Percentiles rank a stretch among this genome's conserved stretches.
Evolutionary conservation across 2,329 filamentous ascomycete species (phyloP).

Genomic region (Xylariomycetidae sp.): DNA sequence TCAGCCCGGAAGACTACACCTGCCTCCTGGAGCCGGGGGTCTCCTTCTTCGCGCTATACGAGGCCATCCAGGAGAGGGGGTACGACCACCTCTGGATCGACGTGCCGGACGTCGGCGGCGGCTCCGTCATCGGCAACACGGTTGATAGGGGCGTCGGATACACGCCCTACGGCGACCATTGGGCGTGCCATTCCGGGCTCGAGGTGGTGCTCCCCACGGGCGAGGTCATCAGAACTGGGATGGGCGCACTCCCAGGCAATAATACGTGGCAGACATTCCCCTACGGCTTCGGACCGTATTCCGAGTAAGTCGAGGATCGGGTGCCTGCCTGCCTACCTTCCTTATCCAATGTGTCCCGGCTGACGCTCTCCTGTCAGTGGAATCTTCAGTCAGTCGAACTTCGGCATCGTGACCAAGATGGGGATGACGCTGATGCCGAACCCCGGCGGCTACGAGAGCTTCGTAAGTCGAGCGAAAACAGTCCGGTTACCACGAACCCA

Average conservation of each 20-base stretch:
- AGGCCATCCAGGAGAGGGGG: conserved; percentile 34
- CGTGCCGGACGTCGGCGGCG: conserved; percentile 35
- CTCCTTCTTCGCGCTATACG: conserved; percentile 43
- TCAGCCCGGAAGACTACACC: conserved; percentile 42
- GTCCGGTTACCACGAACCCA: conserved; percentile 22
- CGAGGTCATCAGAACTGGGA: conserved; percentile 35
- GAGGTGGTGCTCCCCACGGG: conserved; percentile 38
- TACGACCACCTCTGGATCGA: conserved; percentile 38
- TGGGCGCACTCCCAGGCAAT: conserved; percentile 31
- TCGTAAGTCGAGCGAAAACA: conserved; percentile 17
- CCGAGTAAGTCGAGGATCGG: conserved; percentile 23
- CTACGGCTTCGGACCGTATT: conserved; percentile 34
- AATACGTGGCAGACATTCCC: conserved; percentile 37
- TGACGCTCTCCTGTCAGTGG: conserved; percentile 21
- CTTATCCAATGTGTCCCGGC: neutral
- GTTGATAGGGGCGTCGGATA: conserved; percentile 41
- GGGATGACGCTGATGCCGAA: conserved; percentile 48
- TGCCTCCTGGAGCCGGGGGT: conserved; percentile 51
- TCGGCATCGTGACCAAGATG: conserved; percentile 47
- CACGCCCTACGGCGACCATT: conserved; percentile 40
- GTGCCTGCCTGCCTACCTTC: neutral
- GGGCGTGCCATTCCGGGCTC: conserved; percentile 33
- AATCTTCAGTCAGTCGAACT: conserved; percentile 44
- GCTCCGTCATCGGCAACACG: conserved; percentile 40
- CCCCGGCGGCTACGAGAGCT: conserved; percentile 39